Conservation (phyloP, 371 early-diverging fungal species). For the Nematocida displodere region DNA sequence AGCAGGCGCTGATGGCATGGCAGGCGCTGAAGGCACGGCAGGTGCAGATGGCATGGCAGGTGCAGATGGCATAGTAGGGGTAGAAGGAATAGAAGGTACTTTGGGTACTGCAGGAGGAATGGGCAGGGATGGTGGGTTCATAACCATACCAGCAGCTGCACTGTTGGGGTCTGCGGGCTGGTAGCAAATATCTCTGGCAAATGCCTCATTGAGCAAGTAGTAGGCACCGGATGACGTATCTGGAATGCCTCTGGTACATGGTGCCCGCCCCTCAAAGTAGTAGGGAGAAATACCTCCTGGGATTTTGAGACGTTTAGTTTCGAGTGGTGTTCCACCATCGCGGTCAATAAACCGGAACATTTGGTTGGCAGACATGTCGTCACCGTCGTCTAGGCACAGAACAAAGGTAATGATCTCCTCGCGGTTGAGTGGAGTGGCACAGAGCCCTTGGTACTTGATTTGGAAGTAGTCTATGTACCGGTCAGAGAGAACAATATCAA, state of each 20-base stretch:
- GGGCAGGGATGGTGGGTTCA: not conserved
- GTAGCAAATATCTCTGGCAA: no score
- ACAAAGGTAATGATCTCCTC: not conserved
- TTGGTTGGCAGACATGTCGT: conserved; percentile 15
- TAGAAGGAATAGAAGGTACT: no score
- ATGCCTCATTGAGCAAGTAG: conserved; percentile 23
- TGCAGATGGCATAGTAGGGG: no score
- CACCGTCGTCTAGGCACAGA: not conserved
- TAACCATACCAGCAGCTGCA: no score
- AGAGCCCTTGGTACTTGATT: not conserved
- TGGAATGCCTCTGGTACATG: conserved; percentile 24
- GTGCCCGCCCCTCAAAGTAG: conserved; percentile 32
- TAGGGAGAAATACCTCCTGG: conserved; percentile 16
- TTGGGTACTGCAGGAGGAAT: not conserved
- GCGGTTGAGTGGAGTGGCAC: not conserved
- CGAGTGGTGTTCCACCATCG: not conserved
- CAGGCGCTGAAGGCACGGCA: no score
- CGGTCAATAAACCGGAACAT: not conserved
- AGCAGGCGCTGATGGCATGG: no score
- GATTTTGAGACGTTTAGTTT: not conserved
- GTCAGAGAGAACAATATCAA: not conserved
- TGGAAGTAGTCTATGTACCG: not conserved
- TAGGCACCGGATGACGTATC: conserved; percentile 13
- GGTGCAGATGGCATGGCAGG: no score
- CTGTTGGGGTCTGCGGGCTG: no score